Conservation (phyloP, 1,139 yeast species). For the Saccharomycopsis phalli region DNA sequence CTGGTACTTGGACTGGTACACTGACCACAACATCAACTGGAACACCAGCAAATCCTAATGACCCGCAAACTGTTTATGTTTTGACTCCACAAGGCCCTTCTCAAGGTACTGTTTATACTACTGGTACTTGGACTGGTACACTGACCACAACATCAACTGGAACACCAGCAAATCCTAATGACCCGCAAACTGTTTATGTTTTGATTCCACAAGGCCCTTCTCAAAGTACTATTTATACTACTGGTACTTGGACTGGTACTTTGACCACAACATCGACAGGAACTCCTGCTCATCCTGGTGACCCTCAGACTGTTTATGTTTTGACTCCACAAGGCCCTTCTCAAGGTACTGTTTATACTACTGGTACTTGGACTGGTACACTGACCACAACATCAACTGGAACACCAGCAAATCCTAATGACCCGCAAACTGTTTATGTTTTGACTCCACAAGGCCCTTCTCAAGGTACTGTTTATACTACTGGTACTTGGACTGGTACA, state of each 20-base stretch:
- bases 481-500: too few species aligned
- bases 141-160: slow-evolving; percentile 4
- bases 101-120: slow-evolving; percentile 1
- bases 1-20: slow-evolving; percentile 2
- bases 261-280: slow-evolving; percentile 8
- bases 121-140: slow-evolving; percentile 2
- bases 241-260: slow-evolving; percentile 4
- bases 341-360: slow-evolving; percentile 4
- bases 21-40: background rate
- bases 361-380: slow-evolving; percentile 12
- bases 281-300: slow-evolving; percentile 2
- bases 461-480: too few species aligned
- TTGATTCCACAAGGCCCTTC: slow-evolving; percentile 3
- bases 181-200: slow-evolving; percentile 4
- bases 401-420: too few species aligned
- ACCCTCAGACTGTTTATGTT: slow-evolving; percentile 5
- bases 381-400: background rate
- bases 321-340: slow-evolving; percentile 6
- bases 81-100: slow-evolving; percentile 1
- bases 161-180: slow-evolving; percentile 1
- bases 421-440: too few species aligned
- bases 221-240: slow-evolving; percentile 1
- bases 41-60: slow-evolving; percentile 1
- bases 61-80: slow-evolving; percentile 21
- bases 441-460: too few species aligned